A percentile compares a stretch with the other conserved stretches of the same genome.
These are phyloP conservation scores for Starmera stellimalicola DNA, from an alignment of 1,139 yeast species.

Conservation along the genomic window DNA sequence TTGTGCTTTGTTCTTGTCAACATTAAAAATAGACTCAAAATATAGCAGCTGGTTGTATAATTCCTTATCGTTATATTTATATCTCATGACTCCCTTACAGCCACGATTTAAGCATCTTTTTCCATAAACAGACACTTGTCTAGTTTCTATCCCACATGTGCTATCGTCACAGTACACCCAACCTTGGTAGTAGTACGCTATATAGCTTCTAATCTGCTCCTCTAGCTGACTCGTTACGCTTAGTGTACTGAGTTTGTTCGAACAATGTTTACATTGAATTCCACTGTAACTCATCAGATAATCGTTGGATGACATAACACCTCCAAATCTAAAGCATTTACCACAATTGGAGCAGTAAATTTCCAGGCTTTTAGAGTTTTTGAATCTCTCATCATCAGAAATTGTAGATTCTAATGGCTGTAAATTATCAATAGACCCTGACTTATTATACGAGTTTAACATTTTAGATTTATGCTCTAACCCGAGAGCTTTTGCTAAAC, in stretches of 20 bases:
- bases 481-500: constrained; percentile 72
- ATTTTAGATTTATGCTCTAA: constrained; percentile 56
- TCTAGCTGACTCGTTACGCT: constrained; percentile 69
- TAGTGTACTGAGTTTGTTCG: constrained; percentile 38
- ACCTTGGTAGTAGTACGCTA: constrained; percentile 73
- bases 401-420: constrained; percentile 77
- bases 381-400: constrained; percentile 75
- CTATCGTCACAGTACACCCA: constrained; percentile 81
- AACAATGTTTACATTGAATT: constrained; percentile 58
- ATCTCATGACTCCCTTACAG: constrained; percentile 82
- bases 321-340: constrained; percentile 56
- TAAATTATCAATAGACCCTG: constrained; percentile 36
- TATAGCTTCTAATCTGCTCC: constrained; percentile 53
- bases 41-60: constrained; percentile 83
- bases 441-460: constrained; percentile 20
- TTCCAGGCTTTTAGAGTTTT: constrained; percentile 45
- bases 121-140: constrained; percentile 88
- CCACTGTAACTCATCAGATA: constrained; percentile 61
- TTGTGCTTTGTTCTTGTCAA: constrained; percentile 60
- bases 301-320: constrained; percentile 53
- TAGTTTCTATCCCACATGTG: constrained; percentile 71
- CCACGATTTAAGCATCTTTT: constrained; percentile 58
- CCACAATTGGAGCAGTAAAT: constrained; percentile 59
- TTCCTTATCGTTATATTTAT: constrained; percentile 67
- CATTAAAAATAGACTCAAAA: constrained; percentile 71